Evolutionary conservation across 1,284 basidiomycete species (phyloP), one percentile per base, ranked within the genome.

Genomic region (Peniophora sp.): DNA sequence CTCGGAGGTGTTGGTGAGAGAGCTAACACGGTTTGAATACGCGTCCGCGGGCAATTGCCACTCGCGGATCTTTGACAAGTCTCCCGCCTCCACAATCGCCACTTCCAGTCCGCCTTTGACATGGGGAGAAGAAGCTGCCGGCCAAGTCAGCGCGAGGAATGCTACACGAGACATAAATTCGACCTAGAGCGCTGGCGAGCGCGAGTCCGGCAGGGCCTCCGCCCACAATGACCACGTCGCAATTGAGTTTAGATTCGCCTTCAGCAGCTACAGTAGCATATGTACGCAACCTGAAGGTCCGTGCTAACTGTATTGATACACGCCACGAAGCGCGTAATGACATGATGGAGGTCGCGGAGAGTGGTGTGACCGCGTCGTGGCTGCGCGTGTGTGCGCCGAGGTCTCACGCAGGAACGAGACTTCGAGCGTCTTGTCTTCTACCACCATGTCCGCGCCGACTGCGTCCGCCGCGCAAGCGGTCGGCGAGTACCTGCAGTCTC

Each of bases 151-250:
- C n/a, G 35, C 45, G 39, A 54, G 50, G 46, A 34, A 34, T 52
- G 51, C 11, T 27, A 66, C 77, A n/a, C n/a, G n/a, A n/a, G n/a
- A n/a, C n/a, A n/a, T n/a, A n/a, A n/a, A n/a, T n/a, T n/a, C 57
- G 60, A 93, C 94, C 79, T 18, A 99, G 74, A 22, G 92, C 91
- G 62, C 83, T 85, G 1, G 93, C 93, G 24, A 99, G 72, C 3
- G 94, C 90, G 23, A 99, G 76, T 14, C 96, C 96, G 1, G 84
- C 92, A 18, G 93, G 93, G 1, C 95, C 95, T 44, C 93, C 96
- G 14, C 96, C 96, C 35, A 97, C 92, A 58, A 98, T 90, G 32
- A 97, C 90, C 49, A 97, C 75, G 64, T 97, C 94, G 56, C 79
- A 84, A 50, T 88, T 74, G 12, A 32, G 6, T 12, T 12, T 32